Conservation (phyloP, 192 early-diverging fungal species). For the Rhizoclosmatium sp. region DNA sequence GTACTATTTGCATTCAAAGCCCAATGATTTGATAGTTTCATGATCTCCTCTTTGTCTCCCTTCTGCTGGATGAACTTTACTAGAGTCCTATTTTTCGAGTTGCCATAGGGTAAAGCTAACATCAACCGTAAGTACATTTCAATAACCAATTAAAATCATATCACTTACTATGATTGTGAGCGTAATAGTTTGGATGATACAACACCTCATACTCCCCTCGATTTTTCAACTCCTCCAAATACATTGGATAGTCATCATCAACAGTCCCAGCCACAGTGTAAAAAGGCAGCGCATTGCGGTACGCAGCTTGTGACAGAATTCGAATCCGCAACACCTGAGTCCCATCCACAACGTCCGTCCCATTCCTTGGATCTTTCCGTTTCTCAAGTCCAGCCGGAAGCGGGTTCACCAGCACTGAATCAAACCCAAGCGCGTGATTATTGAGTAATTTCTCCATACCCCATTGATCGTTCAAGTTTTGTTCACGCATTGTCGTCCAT, state of each 20-base stretch:
- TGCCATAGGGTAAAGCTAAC: no score
- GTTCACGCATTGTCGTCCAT: not conserved
- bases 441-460: slow-evolving; percentile 28
- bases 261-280: not conserved
- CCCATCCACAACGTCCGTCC: not conserved
- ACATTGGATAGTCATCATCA: not conserved
- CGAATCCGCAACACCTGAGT: not conserved
- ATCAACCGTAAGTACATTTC: no score
- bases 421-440: not conserved
- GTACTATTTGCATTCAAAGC: no score
- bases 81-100: no score
- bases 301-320: slow-evolving; percentile 24
- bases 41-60: no score
- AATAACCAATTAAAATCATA: no score
- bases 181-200: slow-evolving; percentile 15
- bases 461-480: slow-evolving; percentile 32
- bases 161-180: no score
- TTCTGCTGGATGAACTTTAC: no score
- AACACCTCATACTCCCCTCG: slow-evolving; percentile 3
- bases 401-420: slow-evolving; percentile 25
- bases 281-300: slow-evolving; percentile 13
- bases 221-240: not conserved
- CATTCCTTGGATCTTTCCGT: not conserved
- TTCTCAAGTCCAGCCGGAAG: slow-evolving; percentile 6
- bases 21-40: no score